Evolutionary conservation across 108 stramenopile species (phyloP).

Genomic region (Cyclotella atomus): DNA sequence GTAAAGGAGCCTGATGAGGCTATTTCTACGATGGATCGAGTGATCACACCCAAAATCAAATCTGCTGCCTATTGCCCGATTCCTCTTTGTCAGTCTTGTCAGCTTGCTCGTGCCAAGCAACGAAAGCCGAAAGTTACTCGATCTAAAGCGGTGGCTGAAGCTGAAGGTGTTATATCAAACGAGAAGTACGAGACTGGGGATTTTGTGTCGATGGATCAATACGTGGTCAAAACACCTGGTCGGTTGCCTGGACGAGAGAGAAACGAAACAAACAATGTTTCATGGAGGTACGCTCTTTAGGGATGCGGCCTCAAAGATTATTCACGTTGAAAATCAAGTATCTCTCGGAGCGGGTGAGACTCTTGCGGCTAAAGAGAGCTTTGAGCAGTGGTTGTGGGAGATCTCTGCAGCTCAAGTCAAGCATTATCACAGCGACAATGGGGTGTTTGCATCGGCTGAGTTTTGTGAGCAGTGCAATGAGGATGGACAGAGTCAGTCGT

Average conservation of each 20-base stretch:
- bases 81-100: conserved; percentile 4
- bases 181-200: not conserved
- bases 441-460: conserved; percentile 15
- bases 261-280: conserved; percentile 12
- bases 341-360: conserved; percentile 29
- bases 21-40: not conserved
- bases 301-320: conserved; percentile 28
- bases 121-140: conserved; percentile 1
- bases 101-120: not conserved
- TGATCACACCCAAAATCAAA: not conserved
- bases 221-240: conserved; percentile 18
- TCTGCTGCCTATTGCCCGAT: not conserved
- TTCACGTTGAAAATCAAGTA: conserved; percentile 15
- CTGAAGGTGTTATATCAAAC: not conserved
- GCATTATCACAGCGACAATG: conserved; percentile 41
- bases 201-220: not conserved
- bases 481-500: conserved; percentile 30
- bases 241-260: conserved; percentile 34
- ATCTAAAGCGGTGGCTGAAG: not conserved
- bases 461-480: conserved; percentile 11
- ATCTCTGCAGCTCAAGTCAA: conserved; percentile 13
- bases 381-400: conserved; percentile 21
- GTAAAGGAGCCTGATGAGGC: not conserved
- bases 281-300: conserved; percentile 54
- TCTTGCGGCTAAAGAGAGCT: not conserved